Evolutionary conservation across 1,284 basidiomycete species (phyloP).

Genomic region (Irpex rosettiformis): DNA sequence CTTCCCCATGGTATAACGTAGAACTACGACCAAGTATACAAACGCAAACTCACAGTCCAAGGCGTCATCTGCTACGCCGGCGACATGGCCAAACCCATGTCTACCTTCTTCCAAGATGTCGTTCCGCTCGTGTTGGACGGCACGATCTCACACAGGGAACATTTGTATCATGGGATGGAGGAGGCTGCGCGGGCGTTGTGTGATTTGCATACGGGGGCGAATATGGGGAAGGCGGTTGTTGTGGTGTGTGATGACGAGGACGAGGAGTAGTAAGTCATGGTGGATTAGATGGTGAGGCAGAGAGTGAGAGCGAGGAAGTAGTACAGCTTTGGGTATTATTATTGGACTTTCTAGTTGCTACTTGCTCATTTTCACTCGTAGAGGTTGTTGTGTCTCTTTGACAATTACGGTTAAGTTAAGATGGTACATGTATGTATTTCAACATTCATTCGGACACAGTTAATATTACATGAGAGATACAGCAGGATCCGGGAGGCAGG

Average conservation of each 20-base stretch:
- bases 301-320: not conserved
- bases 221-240: conserved; percentile 14
- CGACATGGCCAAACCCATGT: conserved; percentile 1
- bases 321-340: not conserved
- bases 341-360: not conserved
- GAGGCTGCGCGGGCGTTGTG: conserved; percentile 8
- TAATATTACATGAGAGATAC: not conserved
- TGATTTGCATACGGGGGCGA: conserved; percentile 13
- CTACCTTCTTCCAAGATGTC: conserved; percentile 14
- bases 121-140: conserved; percentile 9
- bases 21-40: conserved; percentile 11
- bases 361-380: not conserved
- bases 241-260: conserved; percentile 11
- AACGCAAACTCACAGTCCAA: conserved; percentile 12
- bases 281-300: not conserved
- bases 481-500: not conserved
- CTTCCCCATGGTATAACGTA: not conserved
- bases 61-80: conserved; percentile 13
- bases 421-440: not conserved
- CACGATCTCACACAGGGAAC: conserved; percentile 12
- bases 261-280: not conserved
- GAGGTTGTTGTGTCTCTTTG: not conserved
- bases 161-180: conserved; percentile 11
- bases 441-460: not conserved
- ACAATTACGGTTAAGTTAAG: not conserved